phyloP scores from a whole-genome alignment of 1,284 basidiomycete species.

The Microbotryum lychnidis-dioicae region DNA sequence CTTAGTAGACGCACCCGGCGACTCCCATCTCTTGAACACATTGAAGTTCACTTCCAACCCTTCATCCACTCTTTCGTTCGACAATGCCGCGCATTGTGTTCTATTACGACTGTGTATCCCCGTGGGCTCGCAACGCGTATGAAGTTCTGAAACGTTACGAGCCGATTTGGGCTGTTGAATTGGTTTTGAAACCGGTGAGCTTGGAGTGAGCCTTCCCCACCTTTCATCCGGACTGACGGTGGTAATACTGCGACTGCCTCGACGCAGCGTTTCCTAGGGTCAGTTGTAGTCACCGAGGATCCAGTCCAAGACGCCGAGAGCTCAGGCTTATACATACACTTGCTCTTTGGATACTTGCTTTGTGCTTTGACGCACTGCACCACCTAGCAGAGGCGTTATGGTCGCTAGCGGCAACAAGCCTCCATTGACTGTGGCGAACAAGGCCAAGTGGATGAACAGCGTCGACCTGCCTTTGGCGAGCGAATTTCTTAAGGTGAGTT shows the following conservation, averaged over 20 bases:
- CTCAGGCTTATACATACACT: too few species aligned
- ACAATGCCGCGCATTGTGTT: constrained; percentile 11
- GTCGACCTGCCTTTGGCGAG: constrained; percentile 4
- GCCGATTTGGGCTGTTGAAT: constrained; percentile 12
- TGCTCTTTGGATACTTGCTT: too few species aligned
- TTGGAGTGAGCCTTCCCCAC: neutral
- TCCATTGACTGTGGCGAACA: constrained; percentile 11
- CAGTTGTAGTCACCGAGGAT: too few species aligned
- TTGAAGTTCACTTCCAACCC: too few species aligned
- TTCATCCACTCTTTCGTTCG: too few species aligned
- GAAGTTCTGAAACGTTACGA: constrained; percentile 22
- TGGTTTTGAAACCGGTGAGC: constrained; percentile 20
- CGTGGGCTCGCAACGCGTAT: constrained; percentile 16
- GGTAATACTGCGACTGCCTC: too few species aligned
- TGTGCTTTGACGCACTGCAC: too few species aligned
- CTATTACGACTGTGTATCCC: constrained; percentile 16
- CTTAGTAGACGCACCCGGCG: too few species aligned
- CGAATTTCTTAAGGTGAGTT: neutral
- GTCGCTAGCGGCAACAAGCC: constrained; percentile 19
- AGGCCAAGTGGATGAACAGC: constrained; percentile 21
- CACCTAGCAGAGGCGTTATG: constrained; percentile 15
- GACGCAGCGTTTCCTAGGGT: too few species aligned
- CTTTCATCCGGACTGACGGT: too few species aligned
- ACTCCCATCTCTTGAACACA: too few species aligned
- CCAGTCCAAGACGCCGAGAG: too few species aligned